phyloP scores from a whole-genome alignment of 140 eudicot genomes.

The Stevia rebaudiana region DNA sequence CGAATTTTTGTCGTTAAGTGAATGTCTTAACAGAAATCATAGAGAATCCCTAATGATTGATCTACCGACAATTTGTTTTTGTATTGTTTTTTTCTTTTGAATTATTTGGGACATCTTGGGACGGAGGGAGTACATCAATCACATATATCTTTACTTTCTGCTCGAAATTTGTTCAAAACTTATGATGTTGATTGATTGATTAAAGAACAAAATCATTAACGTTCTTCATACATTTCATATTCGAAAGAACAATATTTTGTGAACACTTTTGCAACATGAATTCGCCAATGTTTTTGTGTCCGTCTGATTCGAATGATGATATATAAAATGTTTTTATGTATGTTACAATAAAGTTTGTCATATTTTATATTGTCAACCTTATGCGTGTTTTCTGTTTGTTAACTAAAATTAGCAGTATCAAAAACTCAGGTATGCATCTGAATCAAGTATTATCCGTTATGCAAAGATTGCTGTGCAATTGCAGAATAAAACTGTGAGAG shows the following conservation, averaged over 20 bases:
- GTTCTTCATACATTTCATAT: background rate
- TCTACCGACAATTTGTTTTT: background rate
- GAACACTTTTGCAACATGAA: background rate
- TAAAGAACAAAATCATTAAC: background rate
- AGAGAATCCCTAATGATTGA: background rate
- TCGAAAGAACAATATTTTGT: background rate
- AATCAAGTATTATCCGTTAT: slow-evolving; percentile 52
- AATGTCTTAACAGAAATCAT: too few species aligned
- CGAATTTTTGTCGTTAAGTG: background rate
- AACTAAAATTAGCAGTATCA: slow-evolving; percentile 1
- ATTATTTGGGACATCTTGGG: background rate
- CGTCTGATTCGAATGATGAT: background rate
- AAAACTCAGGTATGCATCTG: slow-evolving; percentile 56
- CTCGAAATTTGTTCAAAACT: background rate
- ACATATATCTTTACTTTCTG: background rate
- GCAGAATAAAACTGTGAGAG: slow-evolving; percentile 75
- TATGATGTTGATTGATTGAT: background rate
- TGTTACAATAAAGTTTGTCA: background rate
- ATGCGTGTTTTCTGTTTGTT: slow-evolving; percentile 4
- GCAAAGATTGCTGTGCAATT: slow-evolving; percentile 81
- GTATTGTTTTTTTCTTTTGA: background rate
- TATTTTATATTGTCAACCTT: slow-evolving; percentile 1
- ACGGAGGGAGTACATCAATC: background rate
- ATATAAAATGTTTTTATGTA: background rate
- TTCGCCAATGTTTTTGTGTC: background rate